Conservation (phyloP, 371 early-diverging fungal species). For the Mucor sp. region DNA sequence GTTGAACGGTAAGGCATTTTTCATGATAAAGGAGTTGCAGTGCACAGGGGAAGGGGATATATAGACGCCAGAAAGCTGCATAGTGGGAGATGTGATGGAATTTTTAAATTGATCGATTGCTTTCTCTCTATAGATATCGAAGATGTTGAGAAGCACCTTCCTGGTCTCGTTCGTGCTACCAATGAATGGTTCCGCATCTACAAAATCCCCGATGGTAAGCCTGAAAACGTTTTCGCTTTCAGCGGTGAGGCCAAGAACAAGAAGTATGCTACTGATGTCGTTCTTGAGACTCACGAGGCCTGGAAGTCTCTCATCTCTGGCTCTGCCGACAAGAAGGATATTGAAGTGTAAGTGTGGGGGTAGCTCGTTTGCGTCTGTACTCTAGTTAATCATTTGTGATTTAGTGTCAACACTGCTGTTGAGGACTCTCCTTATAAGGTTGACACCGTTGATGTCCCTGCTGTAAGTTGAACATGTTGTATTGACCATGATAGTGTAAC, state of each 20-base stretch:
- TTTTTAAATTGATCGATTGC: neutral
- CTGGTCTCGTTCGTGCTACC: slow-evolving; percentile 90
- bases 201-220: slow-evolving; percentile 98
- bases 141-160: slow-evolving; percentile 92
- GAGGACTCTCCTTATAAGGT: slow-evolving; percentile 75
- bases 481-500: neutral
- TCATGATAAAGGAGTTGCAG: neutral
- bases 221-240: slow-evolving; percentile 96
- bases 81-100: neutral
- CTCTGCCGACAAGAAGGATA: slow-evolving; percentile 70
- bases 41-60: neutral
- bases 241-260: slow-evolving; percentile 92
- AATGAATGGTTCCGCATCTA: slow-evolving; percentile 98
- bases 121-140: slow-evolving; percentile 70
- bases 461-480: slow-evolving; percentile 39
- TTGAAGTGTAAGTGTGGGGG: slow-evolving; percentile 56
- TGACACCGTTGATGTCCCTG: slow-evolving; percentile 67
- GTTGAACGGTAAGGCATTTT: slow-evolving; percentile 63
- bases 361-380: neutral
- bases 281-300: slow-evolving; percentile 93
- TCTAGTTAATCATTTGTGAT: neutral
- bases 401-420: slow-evolving; percentile 72
- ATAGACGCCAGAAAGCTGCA: neutral
- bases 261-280: slow-evolving; percentile 91
- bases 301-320: slow-evolving; percentile 91